Evolutionary conservation across 768 basidiomycete species (phyloP).

Genomic region (Auriscalpium microsporum): DNA sequence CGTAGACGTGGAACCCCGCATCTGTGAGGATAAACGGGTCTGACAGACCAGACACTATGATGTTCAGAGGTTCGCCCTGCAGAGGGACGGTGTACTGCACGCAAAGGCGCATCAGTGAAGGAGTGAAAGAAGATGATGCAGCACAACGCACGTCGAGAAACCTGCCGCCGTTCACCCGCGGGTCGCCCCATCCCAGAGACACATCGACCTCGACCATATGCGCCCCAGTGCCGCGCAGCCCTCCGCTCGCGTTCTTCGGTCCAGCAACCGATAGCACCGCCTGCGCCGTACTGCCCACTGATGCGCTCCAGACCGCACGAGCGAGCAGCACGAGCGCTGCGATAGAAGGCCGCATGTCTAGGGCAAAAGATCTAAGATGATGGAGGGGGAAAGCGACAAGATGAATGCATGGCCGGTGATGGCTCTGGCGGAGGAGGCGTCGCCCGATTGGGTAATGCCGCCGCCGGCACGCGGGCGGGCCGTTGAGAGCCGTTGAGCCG

Average conservation of each 20-base stretch:
- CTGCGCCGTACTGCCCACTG: neutral
- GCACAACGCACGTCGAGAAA: constrained; percentile 59
- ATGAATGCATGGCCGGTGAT: neutral
- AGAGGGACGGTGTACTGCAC: constrained; percentile 53
- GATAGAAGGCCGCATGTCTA: neutral
- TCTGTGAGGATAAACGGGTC: constrained; percentile 78
- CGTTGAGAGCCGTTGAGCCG: too few species aligned
- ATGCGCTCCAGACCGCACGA: neutral
- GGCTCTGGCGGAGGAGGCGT: neutral
- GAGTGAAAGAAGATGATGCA: neutral
- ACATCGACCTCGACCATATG: constrained; percentile 12
- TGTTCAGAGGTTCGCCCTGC: constrained; percentile 76
- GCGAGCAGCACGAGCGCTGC: neutral
- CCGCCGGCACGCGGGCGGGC: too few species aligned
- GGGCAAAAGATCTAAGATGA: neutral
- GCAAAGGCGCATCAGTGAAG: too few species aligned
- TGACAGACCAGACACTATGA: constrained; percentile 71
- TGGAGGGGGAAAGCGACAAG: neutral
- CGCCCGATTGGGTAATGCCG: too few species aligned
- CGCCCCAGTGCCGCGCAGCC: neutral
- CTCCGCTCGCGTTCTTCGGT: neutral
- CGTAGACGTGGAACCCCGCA: constrained; percentile 56
- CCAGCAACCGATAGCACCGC: neutral
- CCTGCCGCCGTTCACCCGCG: constrained; percentile 61
- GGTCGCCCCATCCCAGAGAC: constrained; percentile 50